phyloP scores from a whole-genome alignment of 495 filamentous ascomycete genomes.

The Penicillium waksmanii region DNA sequence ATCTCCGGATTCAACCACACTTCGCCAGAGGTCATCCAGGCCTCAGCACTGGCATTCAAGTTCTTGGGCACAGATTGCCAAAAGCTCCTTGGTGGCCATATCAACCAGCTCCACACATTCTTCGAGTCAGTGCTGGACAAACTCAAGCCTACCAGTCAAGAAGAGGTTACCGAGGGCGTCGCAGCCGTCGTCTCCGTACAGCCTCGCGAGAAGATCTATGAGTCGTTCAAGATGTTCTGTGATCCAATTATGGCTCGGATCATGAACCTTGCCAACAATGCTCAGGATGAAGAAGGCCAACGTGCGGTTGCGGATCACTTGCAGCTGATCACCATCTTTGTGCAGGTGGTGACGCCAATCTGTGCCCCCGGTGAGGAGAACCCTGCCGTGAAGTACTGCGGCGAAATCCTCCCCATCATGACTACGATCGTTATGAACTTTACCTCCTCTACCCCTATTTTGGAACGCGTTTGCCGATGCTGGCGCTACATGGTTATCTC shows the following conservation, averaged over 20 bases:
- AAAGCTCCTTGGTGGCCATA: conserved; percentile 76
- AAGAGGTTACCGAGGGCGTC: conserved; percentile 94
- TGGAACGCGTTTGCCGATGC: conserved; percentile 90
- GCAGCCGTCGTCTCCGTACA: conserved; percentile 88
- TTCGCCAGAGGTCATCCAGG: conserved; percentile 85
- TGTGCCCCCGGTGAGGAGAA: conserved; percentile 74
- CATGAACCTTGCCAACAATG: conserved; percentile 84
- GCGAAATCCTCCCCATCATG: conserved; percentile 87
- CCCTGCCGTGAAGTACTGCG: conserved; percentile 94
- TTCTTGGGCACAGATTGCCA: conserved; percentile 97
- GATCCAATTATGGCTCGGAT: conserved; percentile 86
- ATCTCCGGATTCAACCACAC: conserved; percentile 84
- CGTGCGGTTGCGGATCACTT: conserved; percentile 82
- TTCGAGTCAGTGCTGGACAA: conserved; percentile 86
- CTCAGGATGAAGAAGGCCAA: conserved; percentile 77
- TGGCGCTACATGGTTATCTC: conserved; percentile 97
- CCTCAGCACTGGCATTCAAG: conserved; percentile 91
- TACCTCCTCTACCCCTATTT: conserved; percentile 78
- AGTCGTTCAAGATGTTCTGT: conserved; percentile 87
- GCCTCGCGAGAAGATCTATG: conserved; percentile 75
- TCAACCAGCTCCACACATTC: conserved; percentile 83
- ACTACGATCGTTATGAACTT: conserved; percentile 85
- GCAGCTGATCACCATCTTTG: conserved; percentile 87
- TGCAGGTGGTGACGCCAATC: conserved; percentile 78
- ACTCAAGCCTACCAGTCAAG: conserved; percentile 81